A percentile compares a stretch with the other conserved stretches of the same genome.
phyloP scores from a whole-genome alignment of 257 asterid species.

The Solanum corneliomulleri region DNA sequence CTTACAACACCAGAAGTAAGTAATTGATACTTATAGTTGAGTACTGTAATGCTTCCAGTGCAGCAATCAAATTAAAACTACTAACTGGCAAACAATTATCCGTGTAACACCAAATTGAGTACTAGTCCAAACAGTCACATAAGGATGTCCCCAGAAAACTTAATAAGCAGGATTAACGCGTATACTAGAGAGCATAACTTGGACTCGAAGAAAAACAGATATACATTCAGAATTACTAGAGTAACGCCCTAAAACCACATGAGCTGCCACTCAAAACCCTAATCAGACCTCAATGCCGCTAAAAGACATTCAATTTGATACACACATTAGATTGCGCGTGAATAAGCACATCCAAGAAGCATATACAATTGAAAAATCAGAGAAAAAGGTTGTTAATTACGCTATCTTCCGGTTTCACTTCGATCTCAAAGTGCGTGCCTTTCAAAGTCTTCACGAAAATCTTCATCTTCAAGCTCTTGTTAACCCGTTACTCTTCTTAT shows the following conservation, averaged over 20 bases:
- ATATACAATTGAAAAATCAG: background rate
- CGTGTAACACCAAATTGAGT: background rate
- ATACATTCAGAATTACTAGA: background rate
- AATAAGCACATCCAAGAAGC: background rate
- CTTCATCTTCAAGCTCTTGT: constrained; percentile 33
- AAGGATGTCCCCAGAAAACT: background rate
- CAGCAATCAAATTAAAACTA: background rate
- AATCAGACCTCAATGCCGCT: constrained; percentile 12
- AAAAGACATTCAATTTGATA: background rate
- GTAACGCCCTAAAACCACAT: background rate
- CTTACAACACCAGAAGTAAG: background rate
- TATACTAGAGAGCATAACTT: background rate
- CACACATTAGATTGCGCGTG: background rate
- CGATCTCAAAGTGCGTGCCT: constrained; percentile 75
- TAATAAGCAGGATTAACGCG: background rate
- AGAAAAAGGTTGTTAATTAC: constrained; percentile 16
- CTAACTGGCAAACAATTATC: background rate
- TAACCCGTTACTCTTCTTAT: background rate
- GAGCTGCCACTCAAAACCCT: constrained; percentile 21
- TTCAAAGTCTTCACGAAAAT: constrained; percentile 73
- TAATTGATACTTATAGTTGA: background rate
- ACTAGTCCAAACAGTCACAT: background rate
- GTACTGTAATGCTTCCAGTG: background rate
- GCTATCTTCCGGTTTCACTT: constrained; percentile 64
- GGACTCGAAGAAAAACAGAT: background rate